Evolutionary conservation across 2,329 filamentous ascomycete species (phyloP), one percentile per base, ranked within the genome.

Genomic region (Westerdykella ornata): DNA sequence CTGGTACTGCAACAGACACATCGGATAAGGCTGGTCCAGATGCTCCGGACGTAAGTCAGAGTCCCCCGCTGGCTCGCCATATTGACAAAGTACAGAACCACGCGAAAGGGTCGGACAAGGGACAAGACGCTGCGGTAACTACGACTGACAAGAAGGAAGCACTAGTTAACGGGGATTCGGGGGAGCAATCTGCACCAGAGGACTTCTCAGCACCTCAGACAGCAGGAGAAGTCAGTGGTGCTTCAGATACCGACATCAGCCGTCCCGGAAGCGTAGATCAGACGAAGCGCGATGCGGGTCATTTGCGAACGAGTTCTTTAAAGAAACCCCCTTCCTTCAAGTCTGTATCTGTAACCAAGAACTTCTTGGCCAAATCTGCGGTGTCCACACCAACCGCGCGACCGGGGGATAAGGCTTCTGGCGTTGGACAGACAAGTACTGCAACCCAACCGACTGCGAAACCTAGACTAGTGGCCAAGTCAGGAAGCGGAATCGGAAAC

Each of bases 301-400:
- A 86, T 60, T 68, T 69, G 46, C 79, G 49, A 75, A 82, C 47
- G 58, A 68, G 65, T 47, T 72, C 81, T 14, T 72, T 81, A 48
- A 88, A 85, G 74, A 90, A 87, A 66, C 81, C 82, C 15, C 70
- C 81, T 14, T 82, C 81, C 11, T 92, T 94, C 74, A 94, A 92
- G 67, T 79, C 86, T 14, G 84, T 92, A 36, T 89, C 85, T 4
- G 84, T 90, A 52, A 90, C 89, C 52, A 88, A 85, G 67, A 88
- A 80, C 33, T 94, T 90, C 60, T 73, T 92, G n/a, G 78, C 84
- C 45, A 90, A 90, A 65, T 74, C 78, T 17, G 72, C 70, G 15
- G 63, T 76, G n/a, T 66, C 74, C n/a, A 66, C 70, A 26, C 69
- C 75, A 8, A 54, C 68, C 28, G 62, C 72, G 30, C 78, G 78